phyloP scores from a whole-genome alignment of 768 basidiomycete species.

The Amanita muscaria region DNA sequence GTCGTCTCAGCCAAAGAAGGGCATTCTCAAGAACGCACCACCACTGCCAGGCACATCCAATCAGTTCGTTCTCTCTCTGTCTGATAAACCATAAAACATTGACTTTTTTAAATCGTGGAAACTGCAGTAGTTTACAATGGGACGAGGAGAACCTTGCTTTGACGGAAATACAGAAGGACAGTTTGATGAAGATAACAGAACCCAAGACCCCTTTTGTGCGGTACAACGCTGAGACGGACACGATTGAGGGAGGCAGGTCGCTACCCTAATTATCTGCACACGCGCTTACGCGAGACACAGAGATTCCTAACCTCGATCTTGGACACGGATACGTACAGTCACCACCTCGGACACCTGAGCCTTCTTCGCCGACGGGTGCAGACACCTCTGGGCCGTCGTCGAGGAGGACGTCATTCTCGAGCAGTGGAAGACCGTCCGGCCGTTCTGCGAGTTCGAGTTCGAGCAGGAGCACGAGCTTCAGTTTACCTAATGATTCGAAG shows the following conservation, averaged over 20 bases:
- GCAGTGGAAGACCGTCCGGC: slow-evolving; percentile 46
- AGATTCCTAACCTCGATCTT: slow-evolving; percentile 77
- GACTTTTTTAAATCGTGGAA: no score
- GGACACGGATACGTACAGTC: slow-evolving; percentile 21
- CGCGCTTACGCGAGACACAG: slow-evolving; percentile 79
- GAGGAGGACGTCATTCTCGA: slow-evolving; percentile 67
- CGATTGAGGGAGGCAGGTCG: slow-evolving; percentile 80
- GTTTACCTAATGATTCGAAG: slow-evolving; percentile 61
- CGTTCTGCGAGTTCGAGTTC: slow-evolving; percentile 54
- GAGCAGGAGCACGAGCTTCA: slow-evolving; percentile 81
- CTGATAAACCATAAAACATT: no score
- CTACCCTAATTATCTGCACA: no score
- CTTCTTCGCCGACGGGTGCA: slow-evolving; percentile 50
- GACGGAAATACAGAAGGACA: slow-evolving; percentile 92
- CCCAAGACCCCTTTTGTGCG: slow-evolving; percentile 96
- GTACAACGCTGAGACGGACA: slow-evolving; percentile 82
- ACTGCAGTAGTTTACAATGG: slow-evolving; percentile 70
- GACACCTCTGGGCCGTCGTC: slow-evolving; percentile 63
- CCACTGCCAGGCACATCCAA: no score
- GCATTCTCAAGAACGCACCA: slow-evolving; percentile 80
- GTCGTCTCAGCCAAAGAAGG: slow-evolving; percentile 64
- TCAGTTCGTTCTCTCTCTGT: slow-evolving; percentile 32
- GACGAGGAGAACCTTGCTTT: slow-evolving; percentile 90
- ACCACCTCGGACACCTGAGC: slow-evolving; percentile 29
- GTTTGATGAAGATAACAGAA: slow-evolving; percentile 96